These are phyloP conservation scores for Heritiera littoralis DNA, from an alignment of 345 rosid genomes.

Conservation along the genomic window DNA sequence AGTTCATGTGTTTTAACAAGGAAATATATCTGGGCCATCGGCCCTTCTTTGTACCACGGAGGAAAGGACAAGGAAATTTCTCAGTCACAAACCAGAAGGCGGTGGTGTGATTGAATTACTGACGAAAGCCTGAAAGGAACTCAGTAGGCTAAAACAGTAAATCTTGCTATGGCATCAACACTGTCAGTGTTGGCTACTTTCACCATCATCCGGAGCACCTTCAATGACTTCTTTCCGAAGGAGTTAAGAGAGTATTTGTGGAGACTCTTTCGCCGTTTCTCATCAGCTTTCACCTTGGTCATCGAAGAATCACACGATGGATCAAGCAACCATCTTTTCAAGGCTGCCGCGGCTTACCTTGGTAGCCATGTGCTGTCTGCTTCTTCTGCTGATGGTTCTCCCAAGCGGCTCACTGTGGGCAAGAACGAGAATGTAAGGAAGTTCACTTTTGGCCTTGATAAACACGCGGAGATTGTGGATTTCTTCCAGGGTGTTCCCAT, in stretches of 20 bases:
- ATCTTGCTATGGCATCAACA: conserved; percentile 3
- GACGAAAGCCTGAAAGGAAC: background rate
- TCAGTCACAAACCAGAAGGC: background rate
- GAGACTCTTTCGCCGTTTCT: conserved; percentile 33
- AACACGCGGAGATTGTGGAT: conserved; percentile 36
- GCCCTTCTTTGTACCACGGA: too few relatives aligned
- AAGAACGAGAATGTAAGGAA: conserved; percentile 34
- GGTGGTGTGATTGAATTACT: background rate
- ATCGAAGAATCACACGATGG: conserved; percentile 41
- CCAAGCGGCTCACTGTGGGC: conserved; percentile 38
- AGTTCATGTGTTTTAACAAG: background rate
- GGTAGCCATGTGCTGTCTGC: conserved; percentile 27
- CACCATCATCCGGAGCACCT: conserved; percentile 37
- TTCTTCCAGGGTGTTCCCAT: conserved; percentile 30
- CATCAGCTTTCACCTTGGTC: conserved; percentile 32
- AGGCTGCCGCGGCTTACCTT: conserved; percentile 31
- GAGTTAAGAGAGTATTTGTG: conserved; percentile 28
- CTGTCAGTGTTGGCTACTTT: conserved; percentile 33
- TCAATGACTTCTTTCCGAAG: conserved; percentile 35
- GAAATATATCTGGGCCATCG: background rate
- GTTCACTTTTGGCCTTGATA: conserved; percentile 35
- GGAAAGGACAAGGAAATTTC: background rate
- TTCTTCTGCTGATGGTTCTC: conserved; percentile 4
- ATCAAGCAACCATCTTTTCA: conserved; percentile 38
- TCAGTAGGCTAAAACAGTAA: background rate